These are phyloP conservation scores for Arthrobotrys sphaeroides DNA, from an alignment of 2,329 filamentous ascomycete species.

Conservation along the genomic window DNA sequence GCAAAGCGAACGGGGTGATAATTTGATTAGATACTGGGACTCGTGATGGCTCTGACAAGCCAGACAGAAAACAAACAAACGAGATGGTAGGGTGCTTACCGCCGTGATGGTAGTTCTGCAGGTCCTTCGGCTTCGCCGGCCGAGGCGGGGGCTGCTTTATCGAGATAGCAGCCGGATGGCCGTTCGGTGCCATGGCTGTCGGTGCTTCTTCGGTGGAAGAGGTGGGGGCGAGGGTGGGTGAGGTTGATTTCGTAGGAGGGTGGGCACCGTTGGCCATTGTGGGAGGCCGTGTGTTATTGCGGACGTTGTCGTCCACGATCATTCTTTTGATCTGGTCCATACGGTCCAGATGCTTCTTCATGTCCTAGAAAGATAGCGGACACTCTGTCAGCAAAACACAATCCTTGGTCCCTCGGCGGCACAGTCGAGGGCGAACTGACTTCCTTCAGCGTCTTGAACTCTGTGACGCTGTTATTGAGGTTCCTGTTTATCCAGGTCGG, in stretches of 20 bases:
- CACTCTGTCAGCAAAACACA: not conserved
- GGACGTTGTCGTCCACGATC: conserved; percentile 71
- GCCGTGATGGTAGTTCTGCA: conserved; percentile 65
- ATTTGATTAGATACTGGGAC: too few species aligned
- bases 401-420: not conserved
- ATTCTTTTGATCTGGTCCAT: conserved; percentile 70
- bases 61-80: conserved; percentile 61
- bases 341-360: conserved; percentile 51
- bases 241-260: conserved; percentile 71
- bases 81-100: conserved; percentile 73
- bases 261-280: conserved; percentile 56
- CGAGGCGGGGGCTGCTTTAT: conserved; percentile 55
- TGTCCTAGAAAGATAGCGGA: conserved; percentile 32
- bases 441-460: conserved; percentile 64
- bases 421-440: conserved; percentile 54
- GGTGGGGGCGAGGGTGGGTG: conserved; percentile 4
- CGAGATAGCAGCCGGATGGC: conserved; percentile 25
- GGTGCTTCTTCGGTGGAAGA: not conserved
- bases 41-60: too few species aligned
- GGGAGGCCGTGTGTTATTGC: conserved; percentile 33
- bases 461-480: conserved; percentile 63
- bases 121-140: conserved; percentile 62
- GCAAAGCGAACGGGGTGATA: not conserved
- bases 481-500: conserved; percentile 69
- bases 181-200: conserved; percentile 37